Conservation (phyloP, 768 basidiomycete genomes). For the Leccinellum albellum region DNA sequence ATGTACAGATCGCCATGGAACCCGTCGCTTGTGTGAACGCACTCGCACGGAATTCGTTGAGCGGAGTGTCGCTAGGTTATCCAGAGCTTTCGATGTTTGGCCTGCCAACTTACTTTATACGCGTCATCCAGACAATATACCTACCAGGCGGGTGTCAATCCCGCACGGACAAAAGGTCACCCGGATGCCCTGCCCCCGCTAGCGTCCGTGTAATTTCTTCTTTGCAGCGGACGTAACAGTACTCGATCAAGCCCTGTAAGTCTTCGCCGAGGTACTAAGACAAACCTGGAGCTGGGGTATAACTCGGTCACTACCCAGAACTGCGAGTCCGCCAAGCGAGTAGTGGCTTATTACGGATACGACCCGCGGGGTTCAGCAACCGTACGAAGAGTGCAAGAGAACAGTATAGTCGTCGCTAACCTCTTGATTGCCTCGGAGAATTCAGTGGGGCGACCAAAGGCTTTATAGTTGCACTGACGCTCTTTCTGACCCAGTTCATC, state of each 20-base stretch:
- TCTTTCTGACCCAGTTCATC: too few species aligned
- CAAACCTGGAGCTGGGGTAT: conserved; percentile 64
- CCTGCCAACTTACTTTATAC: too few species aligned
- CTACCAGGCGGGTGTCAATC: too few species aligned
- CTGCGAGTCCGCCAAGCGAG: conserved; percentile 37
- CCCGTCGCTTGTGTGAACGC: too few species aligned
- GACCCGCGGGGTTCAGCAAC: conserved; percentile 38
- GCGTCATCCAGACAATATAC: too few species aligned
- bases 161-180: too few species aligned
- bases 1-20: too few species aligned
- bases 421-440: conserved; percentile 33
- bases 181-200: background rate
- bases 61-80: too few species aligned
- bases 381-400: conserved; percentile 57
- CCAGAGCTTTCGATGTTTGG: too few species aligned
- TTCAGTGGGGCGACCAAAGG: conserved; percentile 8
- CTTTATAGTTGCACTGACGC: background rate
- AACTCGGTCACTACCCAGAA: conserved; percentile 44
- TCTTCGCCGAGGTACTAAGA: conserved; percentile 47
- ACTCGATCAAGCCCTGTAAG: conserved; percentile 47
- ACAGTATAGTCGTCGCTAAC: conserved; percentile 49
- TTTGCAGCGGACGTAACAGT: conserved; percentile 43
- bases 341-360: conserved; percentile 43
- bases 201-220: too few species aligned
- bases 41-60: too few species aligned